These are phyloP conservation scores for Mycena floridula DNA, from an alignment of 768 basidiomycete genomes.

Conservation along the genomic window DNA sequence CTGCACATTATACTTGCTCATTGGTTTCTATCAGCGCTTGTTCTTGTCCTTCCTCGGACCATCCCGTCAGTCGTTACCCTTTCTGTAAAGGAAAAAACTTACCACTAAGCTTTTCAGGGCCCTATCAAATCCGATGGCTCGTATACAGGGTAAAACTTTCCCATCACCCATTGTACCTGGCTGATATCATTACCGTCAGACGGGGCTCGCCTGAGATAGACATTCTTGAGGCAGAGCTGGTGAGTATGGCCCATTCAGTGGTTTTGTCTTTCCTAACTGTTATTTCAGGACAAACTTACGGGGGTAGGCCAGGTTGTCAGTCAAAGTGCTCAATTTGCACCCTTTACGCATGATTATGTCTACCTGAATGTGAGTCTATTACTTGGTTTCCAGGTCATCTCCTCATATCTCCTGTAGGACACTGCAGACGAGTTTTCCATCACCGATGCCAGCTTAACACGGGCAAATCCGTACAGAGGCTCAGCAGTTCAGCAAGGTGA, in stretches of 20 bases:
- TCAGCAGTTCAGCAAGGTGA: slow-evolving; percentile 58
- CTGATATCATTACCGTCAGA: slow-evolving; percentile 27
- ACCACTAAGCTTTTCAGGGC: no score
- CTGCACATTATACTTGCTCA: neutral
- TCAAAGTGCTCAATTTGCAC: slow-evolving; percentile 72
- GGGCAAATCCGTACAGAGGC: slow-evolving; percentile 38
- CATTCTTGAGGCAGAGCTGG: slow-evolving; percentile 64
- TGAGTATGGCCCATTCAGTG: no score
- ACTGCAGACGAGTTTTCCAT: slow-evolving; percentile 27
- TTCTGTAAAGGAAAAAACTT: no score
- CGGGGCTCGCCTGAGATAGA: slow-evolving; percentile 83
- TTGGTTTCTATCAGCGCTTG: slow-evolving; percentile 43
- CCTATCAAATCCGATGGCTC: slow-evolving; percentile 27
- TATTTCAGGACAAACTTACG: slow-evolving; percentile 42
- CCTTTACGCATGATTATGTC: slow-evolving; percentile 37
- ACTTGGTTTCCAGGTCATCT: neutral
- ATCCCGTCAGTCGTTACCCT: no score
- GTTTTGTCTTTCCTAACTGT: no score
- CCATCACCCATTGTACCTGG: neutral
- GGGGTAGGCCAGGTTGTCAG: slow-evolving; percentile 51
- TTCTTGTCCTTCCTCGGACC: slow-evolving; percentile 69
- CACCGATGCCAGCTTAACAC: slow-evolving; percentile 23
- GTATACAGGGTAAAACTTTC: slow-evolving; percentile 2
- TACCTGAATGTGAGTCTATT: slow-evolving; percentile 20
- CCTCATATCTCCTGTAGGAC: neutral